Percentiles rank a stretch among this genome's conserved stretches.
Evolutionary conservation across 2,329 filamentous ascomycete genomes (phyloP).

Genomic region (Talaromyces sp.): DNA sequence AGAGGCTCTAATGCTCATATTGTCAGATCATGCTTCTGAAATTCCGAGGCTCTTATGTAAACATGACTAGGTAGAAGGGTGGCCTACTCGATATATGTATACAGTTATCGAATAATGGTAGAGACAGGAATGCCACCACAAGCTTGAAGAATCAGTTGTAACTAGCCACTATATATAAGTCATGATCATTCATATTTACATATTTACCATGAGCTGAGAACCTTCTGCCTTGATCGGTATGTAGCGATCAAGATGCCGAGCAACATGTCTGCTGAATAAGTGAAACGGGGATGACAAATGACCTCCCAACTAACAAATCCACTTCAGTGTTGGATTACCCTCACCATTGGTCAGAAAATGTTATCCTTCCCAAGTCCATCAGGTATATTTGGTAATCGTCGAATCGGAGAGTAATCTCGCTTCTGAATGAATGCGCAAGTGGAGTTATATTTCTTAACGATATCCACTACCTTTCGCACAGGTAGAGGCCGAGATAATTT

Average conservation of each 20-base stretch:
- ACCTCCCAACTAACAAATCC: neutral
- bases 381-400: neutral
- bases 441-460: neutral
- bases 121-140: neutral
- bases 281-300: neutral
- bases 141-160: neutral
- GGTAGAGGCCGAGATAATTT: neutral
- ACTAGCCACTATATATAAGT: too few relatives aligned
- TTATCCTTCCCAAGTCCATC: neutral
- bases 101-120: neutral
- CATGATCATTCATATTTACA: neutral
- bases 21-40: neutral
- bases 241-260: neutral
- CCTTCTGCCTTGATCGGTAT: neutral
- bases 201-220: neutral
- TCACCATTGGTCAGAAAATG: neutral
- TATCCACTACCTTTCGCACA: neutral
- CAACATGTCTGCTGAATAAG: neutral
- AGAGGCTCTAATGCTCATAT: neutral
- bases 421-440: neutral
- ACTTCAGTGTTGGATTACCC: neutral
- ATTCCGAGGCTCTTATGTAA: too few relatives aligned
- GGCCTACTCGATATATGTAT: neutral
- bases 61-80: too few relatives aligned
- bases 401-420: neutral